phyloP scores from a whole-genome alignment of 768 basidiomycete species.

The Stropharia rugosoannulata region DNA sequence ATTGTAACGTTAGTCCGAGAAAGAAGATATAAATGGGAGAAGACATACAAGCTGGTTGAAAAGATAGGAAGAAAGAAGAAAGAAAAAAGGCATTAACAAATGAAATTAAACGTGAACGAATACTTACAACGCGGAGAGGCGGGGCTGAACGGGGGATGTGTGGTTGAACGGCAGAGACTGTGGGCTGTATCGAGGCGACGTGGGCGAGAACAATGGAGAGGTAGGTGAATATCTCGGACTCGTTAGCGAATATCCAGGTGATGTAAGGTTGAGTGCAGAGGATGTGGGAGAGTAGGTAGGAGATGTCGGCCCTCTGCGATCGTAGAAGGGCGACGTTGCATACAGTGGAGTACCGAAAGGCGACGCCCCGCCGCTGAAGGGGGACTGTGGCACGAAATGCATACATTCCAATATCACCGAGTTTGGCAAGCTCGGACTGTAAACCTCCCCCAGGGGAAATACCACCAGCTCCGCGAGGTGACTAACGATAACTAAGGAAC shows the following conservation, averaged over 20 bases:
- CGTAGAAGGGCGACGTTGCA: slow-evolving; percentile 83
- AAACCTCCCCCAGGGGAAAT: slow-evolving; percentile 90
- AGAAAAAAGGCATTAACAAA: slow-evolving; percentile 30
- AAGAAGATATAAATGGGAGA: neutral
- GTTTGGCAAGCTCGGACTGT: slow-evolving; percentile 93
- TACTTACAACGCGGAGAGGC: slow-evolving; percentile 87
- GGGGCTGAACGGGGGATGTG: slow-evolving; percentile 90
- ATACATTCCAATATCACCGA: no score
- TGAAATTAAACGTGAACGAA: slow-evolving; percentile 7
- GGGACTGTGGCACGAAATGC: slow-evolving; percentile 84
- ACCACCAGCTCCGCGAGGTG: slow-evolving; percentile 77
- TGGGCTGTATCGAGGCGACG: slow-evolving; percentile 83
- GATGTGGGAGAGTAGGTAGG: slow-evolving; percentile 90
- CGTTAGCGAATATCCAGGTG: slow-evolving; percentile 82
- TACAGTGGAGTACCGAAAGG: slow-evolving; percentile 81
- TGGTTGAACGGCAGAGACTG: slow-evolving; percentile 91
- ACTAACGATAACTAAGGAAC: slow-evolving; percentile 77
- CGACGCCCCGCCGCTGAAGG: slow-evolving; percentile 80
- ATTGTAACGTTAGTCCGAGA: slow-evolving; percentile 8
- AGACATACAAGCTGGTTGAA: slow-evolving; percentile 59
- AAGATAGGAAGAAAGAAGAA: slow-evolving; percentile 2
- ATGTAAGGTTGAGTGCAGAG: slow-evolving; percentile 77
- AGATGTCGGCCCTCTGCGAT: slow-evolving; percentile 62
- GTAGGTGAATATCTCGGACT: slow-evolving; percentile 87
- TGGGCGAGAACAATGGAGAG: slow-evolving; percentile 82